These are phyloP conservation scores for Termitomyces sp. DNA, from an alignment of 768 basidiomycete genomes.

Conservation along the genomic window DNA sequence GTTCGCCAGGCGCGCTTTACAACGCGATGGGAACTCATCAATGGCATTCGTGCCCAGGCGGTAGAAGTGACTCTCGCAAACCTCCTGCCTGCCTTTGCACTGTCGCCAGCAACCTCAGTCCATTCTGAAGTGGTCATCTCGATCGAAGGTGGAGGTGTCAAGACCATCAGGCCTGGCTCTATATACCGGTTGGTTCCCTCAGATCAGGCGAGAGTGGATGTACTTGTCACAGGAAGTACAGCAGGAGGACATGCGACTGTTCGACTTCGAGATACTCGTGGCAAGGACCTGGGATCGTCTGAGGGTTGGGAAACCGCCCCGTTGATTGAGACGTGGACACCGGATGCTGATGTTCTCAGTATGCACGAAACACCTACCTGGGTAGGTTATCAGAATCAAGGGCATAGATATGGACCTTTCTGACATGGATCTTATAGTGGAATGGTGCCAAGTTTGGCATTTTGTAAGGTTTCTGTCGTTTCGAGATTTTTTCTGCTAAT, in stretches of 20 bases:
- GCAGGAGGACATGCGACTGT: slow-evolving; percentile 26
- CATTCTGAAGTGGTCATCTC: slow-evolving; percentile 30
- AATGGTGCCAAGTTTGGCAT: slow-evolving; percentile 53
- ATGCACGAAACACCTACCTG: slow-evolving; percentile 53
- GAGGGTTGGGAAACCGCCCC: slow-evolving; percentile 34
- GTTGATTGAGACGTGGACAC: slow-evolving; percentile 37
- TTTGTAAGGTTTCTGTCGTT: slow-evolving; percentile 34
- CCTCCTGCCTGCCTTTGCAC: slow-evolving; percentile 33
- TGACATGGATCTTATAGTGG: slow-evolving; percentile 30
- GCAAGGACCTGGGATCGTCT: slow-evolving; percentile 30
- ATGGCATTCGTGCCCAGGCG: slow-evolving; percentile 36
- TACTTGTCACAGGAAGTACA: slow-evolving; percentile 37
- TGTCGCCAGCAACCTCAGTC: slow-evolving; percentile 26
- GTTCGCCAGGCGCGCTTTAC: slow-evolving; percentile 42
- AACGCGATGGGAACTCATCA: slow-evolving; percentile 40
- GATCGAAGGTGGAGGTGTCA: slow-evolving; percentile 34
- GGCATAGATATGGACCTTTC: neutral
- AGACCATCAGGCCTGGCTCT: slow-evolving; percentile 37
- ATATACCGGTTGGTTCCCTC: slow-evolving; percentile 44
- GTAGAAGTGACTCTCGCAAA: slow-evolving; percentile 54
- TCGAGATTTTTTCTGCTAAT: neutral
- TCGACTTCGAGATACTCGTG: slow-evolving; percentile 29
- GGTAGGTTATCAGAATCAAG: slow-evolving; percentile 25
- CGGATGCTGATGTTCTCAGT: slow-evolving; percentile 30
- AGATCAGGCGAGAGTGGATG: slow-evolving; percentile 49